phyloP scores from a whole-genome alignment of 2,329 filamentous ascomycete species.

The Byssochlamys sp. region DNA sequence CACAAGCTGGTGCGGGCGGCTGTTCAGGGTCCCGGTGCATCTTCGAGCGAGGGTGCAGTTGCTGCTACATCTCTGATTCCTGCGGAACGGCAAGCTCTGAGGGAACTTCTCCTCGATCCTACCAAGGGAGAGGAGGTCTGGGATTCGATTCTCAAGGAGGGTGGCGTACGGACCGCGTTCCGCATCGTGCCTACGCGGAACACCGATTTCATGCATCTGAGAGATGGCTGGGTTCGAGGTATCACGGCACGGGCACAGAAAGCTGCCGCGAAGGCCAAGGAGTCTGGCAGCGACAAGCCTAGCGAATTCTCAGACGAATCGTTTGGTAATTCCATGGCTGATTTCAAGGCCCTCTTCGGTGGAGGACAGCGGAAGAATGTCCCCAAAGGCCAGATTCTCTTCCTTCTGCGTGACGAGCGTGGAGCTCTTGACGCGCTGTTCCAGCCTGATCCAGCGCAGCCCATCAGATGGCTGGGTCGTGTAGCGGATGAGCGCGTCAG shows the following conservation, averaged over 20 bases:
- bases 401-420: conserved; percentile 57
- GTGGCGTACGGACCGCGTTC: conserved; percentile 65
- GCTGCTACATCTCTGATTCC: conserved; percentile 74
- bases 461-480: conserved; percentile 54
- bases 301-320: conserved; percentile 57
- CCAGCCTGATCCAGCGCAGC: conserved; percentile 40
- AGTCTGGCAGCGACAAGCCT: conserved; percentile 13
- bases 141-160: conserved; percentile 57
- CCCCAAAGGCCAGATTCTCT: conserved; percentile 67
- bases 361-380: conserved; percentile 58
- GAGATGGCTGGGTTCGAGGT: conserved; percentile 81
- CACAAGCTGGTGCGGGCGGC: conserved; percentile 64
- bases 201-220: conserved; percentile 85
- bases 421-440: conserved; percentile 62
- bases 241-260: conserved; percentile 63
- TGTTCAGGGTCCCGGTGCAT: conserved; percentile 18
- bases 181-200: conserved; percentile 82
- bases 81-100: conserved; percentile 67
- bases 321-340: conserved; percentile 64
- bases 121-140: conserved; percentile 62
- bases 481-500: conserved; percentile 72
- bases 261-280: conserved; percentile 39
- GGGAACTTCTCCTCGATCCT: conserved; percentile 59
- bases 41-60: conserved; percentile 44
- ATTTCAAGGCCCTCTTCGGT: conserved; percentile 75